Percentiles rank a stretch among this genome's conserved stretches.
Evolutionary conservation across 768 basidiomycete genomes (phyloP).

Genomic region (Termitomyces sp.): DNA sequence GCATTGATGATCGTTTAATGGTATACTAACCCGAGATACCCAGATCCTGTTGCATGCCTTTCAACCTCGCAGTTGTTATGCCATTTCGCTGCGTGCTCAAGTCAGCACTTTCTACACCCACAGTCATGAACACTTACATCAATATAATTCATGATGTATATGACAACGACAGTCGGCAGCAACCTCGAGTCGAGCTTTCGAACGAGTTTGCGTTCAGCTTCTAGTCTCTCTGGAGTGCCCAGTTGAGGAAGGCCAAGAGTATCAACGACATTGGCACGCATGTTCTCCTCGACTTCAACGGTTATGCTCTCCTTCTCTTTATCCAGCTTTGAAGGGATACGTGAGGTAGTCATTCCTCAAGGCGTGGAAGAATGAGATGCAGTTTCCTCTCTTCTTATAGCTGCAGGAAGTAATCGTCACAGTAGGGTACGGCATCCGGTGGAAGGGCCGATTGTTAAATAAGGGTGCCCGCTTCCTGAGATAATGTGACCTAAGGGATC

Average conservation of each 20-base stretch:
- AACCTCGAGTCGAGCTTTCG: conserved; percentile 54
- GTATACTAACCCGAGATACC: conserved; percentile 33
- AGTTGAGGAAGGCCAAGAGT: conserved; percentile 13
- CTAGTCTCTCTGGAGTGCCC: conserved; percentile 26
- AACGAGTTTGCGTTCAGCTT: conserved; percentile 42
- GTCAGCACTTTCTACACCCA: not conserved
- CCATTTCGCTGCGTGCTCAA: conserved; percentile 36
- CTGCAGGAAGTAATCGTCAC: not conserved
- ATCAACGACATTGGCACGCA: not conserved
- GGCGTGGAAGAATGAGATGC: not conserved
- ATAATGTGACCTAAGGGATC: not conserved
- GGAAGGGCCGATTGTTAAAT: no score
- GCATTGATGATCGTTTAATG: not conserved
- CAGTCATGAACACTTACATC: conserved; percentile 37
- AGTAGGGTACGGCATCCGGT: not conserved
- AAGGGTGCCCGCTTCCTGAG: not conserved
- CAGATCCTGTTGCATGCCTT: conserved; percentile 48
- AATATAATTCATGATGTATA: conserved; percentile 67
- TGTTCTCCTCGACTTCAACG: conserved; percentile 10
- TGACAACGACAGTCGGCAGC: conserved; percentile 53
- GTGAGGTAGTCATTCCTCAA: not conserved
- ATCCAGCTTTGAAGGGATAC: conserved; percentile 1
- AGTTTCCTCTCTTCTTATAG: not conserved
- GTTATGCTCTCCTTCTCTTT: conserved; percentile 16
- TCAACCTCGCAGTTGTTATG: conserved; percentile 45